Evolutionary conservation across 108 stramenopile genomes (phyloP).

Genomic region (Skeletonema grethae): DNA sequence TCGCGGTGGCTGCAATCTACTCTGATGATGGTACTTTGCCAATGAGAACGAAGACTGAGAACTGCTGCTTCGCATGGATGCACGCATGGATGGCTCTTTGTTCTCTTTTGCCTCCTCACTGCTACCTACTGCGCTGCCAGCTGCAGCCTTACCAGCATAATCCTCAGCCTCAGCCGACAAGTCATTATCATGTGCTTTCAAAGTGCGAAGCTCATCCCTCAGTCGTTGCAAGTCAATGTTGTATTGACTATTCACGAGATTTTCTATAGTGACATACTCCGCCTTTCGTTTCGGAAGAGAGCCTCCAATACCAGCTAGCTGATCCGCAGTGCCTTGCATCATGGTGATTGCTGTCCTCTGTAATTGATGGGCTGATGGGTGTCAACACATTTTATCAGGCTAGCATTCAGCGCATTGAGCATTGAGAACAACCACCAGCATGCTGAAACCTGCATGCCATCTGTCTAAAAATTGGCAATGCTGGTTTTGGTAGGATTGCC

Average conservation of each 20-base stretch:
- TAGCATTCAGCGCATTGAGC: too few relatives aligned
- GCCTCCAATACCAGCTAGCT: not conserved
- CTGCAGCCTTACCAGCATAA: not conserved
- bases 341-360: not conserved
- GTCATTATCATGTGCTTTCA: conserved; percentile 39
- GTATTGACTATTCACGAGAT: conserved; percentile 57
- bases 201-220: conserved; percentile 53
- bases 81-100: conserved; percentile 17
- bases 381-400: too few relatives aligned
- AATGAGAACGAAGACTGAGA: conserved; percentile 14
- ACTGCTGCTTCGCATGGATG: not conserved
- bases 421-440: too few relatives aligned
- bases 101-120: conserved; percentile 18
- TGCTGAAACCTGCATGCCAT: too few relatives aligned
- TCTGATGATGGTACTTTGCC: conserved; percentile 50
- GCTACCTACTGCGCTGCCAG: not conserved
- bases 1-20: conserved; percentile 71
- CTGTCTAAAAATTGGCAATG: too few relatives aligned
- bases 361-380: too few relatives aligned
- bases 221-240: conserved; percentile 62
- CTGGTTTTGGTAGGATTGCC: too few relatives aligned
- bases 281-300: conserved; percentile 55
- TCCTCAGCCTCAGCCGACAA: conserved; percentile 8
- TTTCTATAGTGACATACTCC: conserved; percentile 62
- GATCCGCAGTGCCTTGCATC: not conserved